A percentile compares a stretch with the other conserved stretches of the same genome.
Conservation (phyloP, 129 eudicot genomes). For the Heracleum sosnowskyi region DNA sequence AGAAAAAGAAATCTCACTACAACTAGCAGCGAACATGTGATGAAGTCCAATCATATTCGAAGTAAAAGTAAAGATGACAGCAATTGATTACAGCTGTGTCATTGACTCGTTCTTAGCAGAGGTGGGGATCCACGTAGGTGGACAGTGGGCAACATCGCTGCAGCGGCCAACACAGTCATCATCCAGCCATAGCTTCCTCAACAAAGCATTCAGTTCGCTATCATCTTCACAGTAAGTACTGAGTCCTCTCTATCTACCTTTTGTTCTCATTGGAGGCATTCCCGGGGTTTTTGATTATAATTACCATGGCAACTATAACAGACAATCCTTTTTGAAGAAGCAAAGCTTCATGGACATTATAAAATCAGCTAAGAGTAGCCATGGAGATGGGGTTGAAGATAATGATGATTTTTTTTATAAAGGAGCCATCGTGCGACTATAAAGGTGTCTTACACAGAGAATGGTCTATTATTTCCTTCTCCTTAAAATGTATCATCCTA, state of each 20-base stretch:
- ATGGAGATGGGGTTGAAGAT: slow-evolving; percentile 56
- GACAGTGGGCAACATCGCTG: slow-evolving; percentile 45
- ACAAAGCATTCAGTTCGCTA: slow-evolving; percentile 43
- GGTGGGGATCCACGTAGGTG: slow-evolving; percentile 37
- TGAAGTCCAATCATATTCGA: too few relatives aligned
- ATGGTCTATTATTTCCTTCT: background rate
- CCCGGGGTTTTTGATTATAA: background rate
- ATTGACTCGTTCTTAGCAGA: slow-evolving; percentile 39
- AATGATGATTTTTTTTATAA: slow-evolving; percentile 53
- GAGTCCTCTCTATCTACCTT: slow-evolving; percentile 13
- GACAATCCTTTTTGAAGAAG: slow-evolving; percentile 56
- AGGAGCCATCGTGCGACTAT: slow-evolving; percentile 50
- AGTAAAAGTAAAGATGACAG: background rate
- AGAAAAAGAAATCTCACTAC: too few relatives aligned
- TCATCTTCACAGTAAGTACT: slow-evolving; percentile 62
- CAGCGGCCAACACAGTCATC: slow-evolving; percentile 71
- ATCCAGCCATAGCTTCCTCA: slow-evolving; percentile 43
- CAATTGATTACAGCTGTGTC: background rate
- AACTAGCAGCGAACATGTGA: too few relatives aligned
- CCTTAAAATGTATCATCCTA: background rate
- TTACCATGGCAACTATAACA: slow-evolving; percentile 19
- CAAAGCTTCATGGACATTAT: slow-evolving; percentile 70
- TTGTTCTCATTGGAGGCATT: background rate
- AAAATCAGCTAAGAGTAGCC: slow-evolving; percentile 45
- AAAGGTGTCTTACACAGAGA: slow-evolving; percentile 36